A percentile compares a stretch with the other conserved stretches of the same genome.
Evolutionary conservation across 2,329 filamentous ascomycete genomes (phyloP).

Genomic region (Fonsecaea pedrosoi): DNA sequence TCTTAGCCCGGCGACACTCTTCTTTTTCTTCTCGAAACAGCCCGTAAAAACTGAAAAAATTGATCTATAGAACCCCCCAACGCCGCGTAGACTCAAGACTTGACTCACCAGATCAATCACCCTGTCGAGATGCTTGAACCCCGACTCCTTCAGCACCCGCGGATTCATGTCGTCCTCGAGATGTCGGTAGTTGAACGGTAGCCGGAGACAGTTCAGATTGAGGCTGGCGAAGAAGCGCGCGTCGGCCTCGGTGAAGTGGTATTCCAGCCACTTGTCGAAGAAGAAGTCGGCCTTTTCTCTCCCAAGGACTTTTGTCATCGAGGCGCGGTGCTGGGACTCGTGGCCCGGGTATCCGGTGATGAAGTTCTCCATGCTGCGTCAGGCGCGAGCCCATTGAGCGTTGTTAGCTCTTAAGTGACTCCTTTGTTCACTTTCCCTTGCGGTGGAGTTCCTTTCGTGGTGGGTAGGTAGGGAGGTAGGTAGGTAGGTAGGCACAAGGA

Average conservation of each 20-base stretch:
- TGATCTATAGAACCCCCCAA: too few relatives aligned
- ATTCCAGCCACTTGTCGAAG: constrained; percentile 63
- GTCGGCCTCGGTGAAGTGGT: constrained; percentile 66
- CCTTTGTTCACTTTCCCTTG: background rate
- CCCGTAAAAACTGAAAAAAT: too few relatives aligned
- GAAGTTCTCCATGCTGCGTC: constrained; percentile 62
- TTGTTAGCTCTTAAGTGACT: background rate
- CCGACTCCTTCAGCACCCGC: constrained; percentile 51
- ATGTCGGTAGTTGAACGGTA: constrained; percentile 67
- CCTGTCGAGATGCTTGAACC: constrained; percentile 57
- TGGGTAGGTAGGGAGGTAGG: too few relatives aligned
- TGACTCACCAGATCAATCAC: constrained; percentile 48
- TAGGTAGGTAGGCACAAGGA: too few relatives aligned
- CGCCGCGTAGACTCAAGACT: background rate
- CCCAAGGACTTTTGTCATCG: constrained; percentile 60
- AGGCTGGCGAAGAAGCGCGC: constrained; percentile 63
- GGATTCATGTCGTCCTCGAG: constrained; percentile 58
- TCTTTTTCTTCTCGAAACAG: too few relatives aligned
- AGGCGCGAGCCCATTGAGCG: too few relatives aligned
- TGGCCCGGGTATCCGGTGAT: constrained; percentile 67
- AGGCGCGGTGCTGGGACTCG: constrained; percentile 62
- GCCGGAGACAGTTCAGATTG: constrained; percentile 63
- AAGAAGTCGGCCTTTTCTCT: constrained; percentile 65
- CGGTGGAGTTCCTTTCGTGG: too few relatives aligned
- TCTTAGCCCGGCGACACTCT: too few relatives aligned